Evolutionary conservation across 345 rosid genomes (phyloP).

Genomic region (Murraya paniculata): DNA sequence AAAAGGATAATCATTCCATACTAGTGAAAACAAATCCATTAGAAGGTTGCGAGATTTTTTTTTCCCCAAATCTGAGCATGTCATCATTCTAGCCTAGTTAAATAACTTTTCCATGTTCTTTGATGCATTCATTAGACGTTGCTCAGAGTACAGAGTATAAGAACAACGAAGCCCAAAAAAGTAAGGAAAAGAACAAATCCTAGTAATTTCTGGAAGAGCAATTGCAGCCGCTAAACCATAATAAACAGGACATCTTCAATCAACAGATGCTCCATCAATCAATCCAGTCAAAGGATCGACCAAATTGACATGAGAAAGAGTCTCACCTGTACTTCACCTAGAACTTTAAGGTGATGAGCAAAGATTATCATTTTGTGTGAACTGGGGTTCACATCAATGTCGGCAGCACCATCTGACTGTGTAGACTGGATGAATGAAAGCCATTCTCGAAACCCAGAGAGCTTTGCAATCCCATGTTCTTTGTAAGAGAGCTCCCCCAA

Average conservation of each 20-base stretch:
- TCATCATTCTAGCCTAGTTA: background rate
- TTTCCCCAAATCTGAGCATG: background rate
- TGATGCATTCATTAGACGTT: background rate
- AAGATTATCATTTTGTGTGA: conserved; percentile 80
- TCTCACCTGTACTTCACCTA: conserved; percentile 81
- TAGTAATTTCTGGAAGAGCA: background rate
- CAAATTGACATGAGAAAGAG: conserved; percentile 5
- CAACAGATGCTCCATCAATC: background rate
- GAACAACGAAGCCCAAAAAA: background rate
- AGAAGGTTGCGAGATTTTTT: background rate
- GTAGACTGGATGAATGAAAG: conserved; percentile 70
- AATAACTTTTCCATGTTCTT: background rate
- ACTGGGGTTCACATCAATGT: conserved; percentile 39
- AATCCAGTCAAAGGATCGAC: background rate
- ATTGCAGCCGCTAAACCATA: background rate
- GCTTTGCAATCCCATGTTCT: conserved; percentile 94
- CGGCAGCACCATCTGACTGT: conserved; percentile 39
- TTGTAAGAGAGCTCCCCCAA: conserved; percentile 55
- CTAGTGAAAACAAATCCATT: background rate
- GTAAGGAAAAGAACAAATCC: too few species aligned
- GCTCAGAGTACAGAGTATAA: background rate
- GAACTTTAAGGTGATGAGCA: conserved; percentile 95
- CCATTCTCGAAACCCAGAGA: conserved; percentile 80
- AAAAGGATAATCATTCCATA: background rate
- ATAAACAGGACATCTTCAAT: background rate